Conservation (phyloP, 176 grass and related monocot genomes). For the Pontederia paniculata region DNA sequence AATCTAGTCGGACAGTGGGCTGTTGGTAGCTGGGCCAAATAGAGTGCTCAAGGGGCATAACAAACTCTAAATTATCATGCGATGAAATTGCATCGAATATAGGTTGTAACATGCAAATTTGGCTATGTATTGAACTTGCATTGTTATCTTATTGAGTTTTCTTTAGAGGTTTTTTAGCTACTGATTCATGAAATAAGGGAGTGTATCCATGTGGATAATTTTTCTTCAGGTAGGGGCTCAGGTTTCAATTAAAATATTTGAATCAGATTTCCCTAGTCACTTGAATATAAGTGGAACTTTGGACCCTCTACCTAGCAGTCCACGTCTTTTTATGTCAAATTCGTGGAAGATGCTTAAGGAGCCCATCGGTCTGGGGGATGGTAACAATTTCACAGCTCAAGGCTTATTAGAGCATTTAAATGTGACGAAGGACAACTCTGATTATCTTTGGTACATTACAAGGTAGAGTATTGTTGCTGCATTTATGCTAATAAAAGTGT, state of each 20-base stretch:
- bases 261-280: conserved; percentile 50
- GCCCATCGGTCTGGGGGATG: conserved; percentile 55
- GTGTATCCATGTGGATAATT: conserved; percentile 16
- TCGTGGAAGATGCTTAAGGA: conserved; percentile 70
- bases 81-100: too few relatives aligned
- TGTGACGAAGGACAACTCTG: conserved; percentile 86
- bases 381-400: conserved; percentile 44
- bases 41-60: too few relatives aligned
- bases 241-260: conserved; percentile 59
- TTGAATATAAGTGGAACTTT: conserved; percentile 31
- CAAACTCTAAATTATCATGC: too few relatives aligned
- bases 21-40: too few relatives aligned
- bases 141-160: too few relatives aligned
- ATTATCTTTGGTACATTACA: conserved; percentile 92
- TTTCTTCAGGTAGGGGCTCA: conserved; percentile 68
- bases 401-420: conserved; percentile 98
- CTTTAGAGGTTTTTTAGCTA: neutral
- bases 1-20: too few relatives aligned
- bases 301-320: conserved; percentile 22
- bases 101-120: too few relatives aligned
- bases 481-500: too few relatives aligned
- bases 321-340: conserved; percentile 33
- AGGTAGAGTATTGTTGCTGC: conserved; percentile 40
- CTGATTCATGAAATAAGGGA: neutral
- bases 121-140: too few relatives aligned